Base-by-base conservation (phyloP, 2,329 filamentous ascomycete genomes). In the Sclerotinia nivalis region DNA sequence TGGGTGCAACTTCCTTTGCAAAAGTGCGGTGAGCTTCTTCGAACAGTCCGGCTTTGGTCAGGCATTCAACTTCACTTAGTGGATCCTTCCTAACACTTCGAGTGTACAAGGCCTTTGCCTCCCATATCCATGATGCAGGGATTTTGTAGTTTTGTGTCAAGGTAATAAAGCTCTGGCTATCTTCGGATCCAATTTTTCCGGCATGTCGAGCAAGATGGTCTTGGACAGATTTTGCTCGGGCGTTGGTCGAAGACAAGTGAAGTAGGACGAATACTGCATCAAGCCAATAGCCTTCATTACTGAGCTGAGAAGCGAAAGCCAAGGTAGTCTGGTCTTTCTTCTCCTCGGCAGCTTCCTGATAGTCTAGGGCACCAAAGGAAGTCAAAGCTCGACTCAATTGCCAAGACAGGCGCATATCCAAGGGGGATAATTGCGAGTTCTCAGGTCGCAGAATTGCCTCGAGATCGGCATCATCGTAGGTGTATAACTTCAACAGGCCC, bases 11-110 rank as follows among this genome's bases (percentile, higher is more conserved):
- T 73, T 91, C 86, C 72, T 88, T 88, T 71, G 91, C 87, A 68
- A 99, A 90, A 0, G 95, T 92, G 40, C 89, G 87, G 80, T 98
- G 96, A 0, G 96, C 96, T 78, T 96, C 92, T 43, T 88, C 84
- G 80, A 89, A 91, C 55, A 92, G 89, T 52, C 87, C 86, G 2
- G 93, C 95, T 62, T 89, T 88, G 71, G 98, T 86, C 18, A 99
- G 88, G 76, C 90, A 96, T 68, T 90, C 86, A 13, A 95, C 91
- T 79, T 97, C 93, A 7, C 84, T 83, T 59, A 84, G 85, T 15
- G 91, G 85, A 78, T 94, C 88, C 73, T 89, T 88, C 76, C 86
- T 88, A 60, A 89, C 88, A 70, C 89, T 89, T 72, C 92, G 91
- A 80, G 93, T 93, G 80, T 91, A 91, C 20, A 95, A 84, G 18